Evolutionary conservation across 2,329 filamentous ascomycete species (phyloP), one percentile per base, ranked within the genome.

Genomic region (Pestalotiopsis sp.): DNA sequence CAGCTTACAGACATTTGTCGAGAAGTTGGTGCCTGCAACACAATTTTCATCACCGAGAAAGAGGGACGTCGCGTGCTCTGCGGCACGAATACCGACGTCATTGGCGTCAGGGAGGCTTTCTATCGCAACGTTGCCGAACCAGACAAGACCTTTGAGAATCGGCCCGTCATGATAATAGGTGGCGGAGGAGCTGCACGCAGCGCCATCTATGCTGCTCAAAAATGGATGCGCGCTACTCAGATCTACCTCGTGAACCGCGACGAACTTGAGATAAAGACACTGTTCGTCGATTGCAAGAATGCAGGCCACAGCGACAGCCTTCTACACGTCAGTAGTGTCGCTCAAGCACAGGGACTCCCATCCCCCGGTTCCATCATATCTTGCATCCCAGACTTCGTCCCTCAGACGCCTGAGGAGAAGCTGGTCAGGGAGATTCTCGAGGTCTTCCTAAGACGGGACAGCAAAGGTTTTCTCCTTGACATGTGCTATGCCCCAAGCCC

Each of bases 401-500:
- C 93, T 0, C 84, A 84, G 73, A 91, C 89, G 0, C 78, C 83
- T 1, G 86, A 85, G 36, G 93, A 96, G 82, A 82, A 84, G 39
- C 81, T 83, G 57, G 88, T 91, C 4, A 83, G 92, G 1, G 78
- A 79, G 1, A 84, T 93, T 0, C 78, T 86, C 0, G 84, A 89
- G 74, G 78, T 82, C 3, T 86, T 87, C 64, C 69, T 87, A 38
- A 72, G 72, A 27, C 84, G 83, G 77, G 76, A 83, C 31, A 80
- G 86, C 70, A 91, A 91, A 79, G 92, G 91, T 6, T 89, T 89
- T 6, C 87, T 95, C 68, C 78, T 95, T 69, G 92, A 95, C 79
- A 95, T 95, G 92, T 94, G 92, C 83, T 95, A 95, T 78, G 93
- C 94, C 77, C 93, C 93, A 0, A 83, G 85, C 2, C 90, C 91